Conservation (phyloP, 1,139 yeast species). For the Kodamaea derodonti region DNA sequence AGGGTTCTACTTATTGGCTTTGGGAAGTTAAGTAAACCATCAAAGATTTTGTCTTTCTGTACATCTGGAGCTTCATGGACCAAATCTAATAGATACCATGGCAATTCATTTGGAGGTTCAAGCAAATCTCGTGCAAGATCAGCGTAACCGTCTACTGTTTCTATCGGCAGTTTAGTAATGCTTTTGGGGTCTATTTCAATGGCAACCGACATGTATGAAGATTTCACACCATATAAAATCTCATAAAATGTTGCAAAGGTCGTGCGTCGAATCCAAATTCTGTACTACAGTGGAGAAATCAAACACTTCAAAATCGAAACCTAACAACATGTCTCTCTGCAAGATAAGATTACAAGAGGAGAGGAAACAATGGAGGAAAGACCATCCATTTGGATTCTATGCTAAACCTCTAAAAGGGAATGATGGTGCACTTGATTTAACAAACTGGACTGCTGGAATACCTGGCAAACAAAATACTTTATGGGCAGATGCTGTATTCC, state of each 20-base stretch:
- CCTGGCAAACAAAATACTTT: slow-evolving; percentile 87
- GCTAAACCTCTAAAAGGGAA: slow-evolving; percentile 79
- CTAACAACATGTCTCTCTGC: slow-evolving; percentile 51
- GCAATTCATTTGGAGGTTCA: slow-evolving; percentile 46
- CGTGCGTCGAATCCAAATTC: too few relatives aligned
- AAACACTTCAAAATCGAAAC: too few relatives aligned
- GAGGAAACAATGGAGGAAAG: slow-evolving; percentile 95
- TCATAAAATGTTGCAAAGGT: too few relatives aligned
- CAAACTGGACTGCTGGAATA: slow-evolving; percentile 90
- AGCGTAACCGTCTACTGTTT: slow-evolving; percentile 1
- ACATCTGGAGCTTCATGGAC: slow-evolving; percentile 44
- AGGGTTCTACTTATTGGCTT: slow-evolving; percentile 51
- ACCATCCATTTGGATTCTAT: slow-evolving; percentile 95
- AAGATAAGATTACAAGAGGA: slow-evolving; percentile 82
- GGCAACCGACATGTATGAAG: not conserved
- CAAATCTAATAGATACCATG: slow-evolving; percentile 59
- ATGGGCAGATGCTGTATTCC: slow-evolving; percentile 88
- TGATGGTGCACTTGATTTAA: slow-evolving; percentile 83
- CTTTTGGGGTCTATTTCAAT: slow-evolving; percentile 3
- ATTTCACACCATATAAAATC: too few relatives aligned
- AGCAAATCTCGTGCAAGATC: slow-evolving; percentile 21
- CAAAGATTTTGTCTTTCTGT: slow-evolving; percentile 28
- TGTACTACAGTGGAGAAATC: too few relatives aligned
- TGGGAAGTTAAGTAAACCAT: slow-evolving; percentile 48
- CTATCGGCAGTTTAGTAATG: slow-evolving; percentile 1